Percentiles rank a stretch among this genome's conserved stretches.
phyloP scores from a whole-genome alignment of 768 basidiomycete genomes.

The Auricularia auricula-judae region DNA sequence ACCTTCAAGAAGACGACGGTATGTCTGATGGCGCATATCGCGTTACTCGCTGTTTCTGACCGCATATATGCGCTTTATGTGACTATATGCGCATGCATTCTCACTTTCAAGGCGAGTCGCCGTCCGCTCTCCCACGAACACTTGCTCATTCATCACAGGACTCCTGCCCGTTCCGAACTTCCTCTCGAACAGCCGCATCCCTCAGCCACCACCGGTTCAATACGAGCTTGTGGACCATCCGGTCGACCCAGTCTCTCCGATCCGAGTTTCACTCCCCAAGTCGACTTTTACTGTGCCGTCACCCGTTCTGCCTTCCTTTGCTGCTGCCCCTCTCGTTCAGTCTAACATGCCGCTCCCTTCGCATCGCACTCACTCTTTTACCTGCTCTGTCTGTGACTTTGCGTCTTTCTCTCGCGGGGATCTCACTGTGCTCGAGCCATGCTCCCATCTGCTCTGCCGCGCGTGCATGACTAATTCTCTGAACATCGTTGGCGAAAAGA shows the following conservation, averaged over 20 bases:
- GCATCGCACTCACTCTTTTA: constrained; percentile 2
- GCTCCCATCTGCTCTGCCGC: constrained; percentile 66
- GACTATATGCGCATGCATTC: no score
- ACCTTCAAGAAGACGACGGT: neutral
- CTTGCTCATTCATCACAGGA: neutral
- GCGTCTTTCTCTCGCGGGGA: constrained; percentile 32
- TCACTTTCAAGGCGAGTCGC: neutral
- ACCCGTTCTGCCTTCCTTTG: neutral
- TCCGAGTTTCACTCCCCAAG: neutral
- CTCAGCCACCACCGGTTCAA: neutral
- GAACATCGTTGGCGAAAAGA: constrained; percentile 84
- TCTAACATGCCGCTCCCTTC: neutral
- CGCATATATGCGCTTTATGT: no score
- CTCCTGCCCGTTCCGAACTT: no score
- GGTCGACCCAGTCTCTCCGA: neutral
- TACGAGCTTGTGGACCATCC: neutral
- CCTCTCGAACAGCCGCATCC: no score
- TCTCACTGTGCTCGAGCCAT: constrained; percentile 49
- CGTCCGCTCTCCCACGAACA: neutral
- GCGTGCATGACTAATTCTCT: constrained; percentile 75
- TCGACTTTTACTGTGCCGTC: neutral
- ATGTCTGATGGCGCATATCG: neutral
- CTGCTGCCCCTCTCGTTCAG: neutral
- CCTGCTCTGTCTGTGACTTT: constrained; percentile 57
- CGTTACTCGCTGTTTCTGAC: neutral